Base-by-base conservation (phyloP, 176 grass and related monocot genomes). In the Pharus latifolius region DNA sequence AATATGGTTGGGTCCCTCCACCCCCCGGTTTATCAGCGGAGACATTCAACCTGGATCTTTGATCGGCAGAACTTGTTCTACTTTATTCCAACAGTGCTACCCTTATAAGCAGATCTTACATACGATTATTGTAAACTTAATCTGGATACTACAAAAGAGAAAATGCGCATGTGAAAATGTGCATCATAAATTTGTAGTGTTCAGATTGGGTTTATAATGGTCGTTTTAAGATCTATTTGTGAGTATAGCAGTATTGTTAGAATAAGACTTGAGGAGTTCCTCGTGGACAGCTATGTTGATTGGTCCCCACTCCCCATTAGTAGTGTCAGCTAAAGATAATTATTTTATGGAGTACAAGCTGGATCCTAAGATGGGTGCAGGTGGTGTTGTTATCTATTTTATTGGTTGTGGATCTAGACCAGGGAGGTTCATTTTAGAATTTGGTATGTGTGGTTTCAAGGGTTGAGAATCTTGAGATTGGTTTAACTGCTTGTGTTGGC, bases 291-390 rank as follows among this genome's bases (percentile, higher is more conserved):
- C 77, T 58, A 25, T 65, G 49, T 24, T 65, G 65, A 42, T 65
- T 76, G 41, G 64, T 13, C 49, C 55, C 56, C 77, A 81, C 41
- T 13, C 49, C 55, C 56, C 77, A 81, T 31, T 20, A 65, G 58
- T 49, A 59, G 53, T 64, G 32, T 65, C 16, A 75, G 64, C 50
- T n/a, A 63, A 55, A 80, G 16, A 75, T 56, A 69, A 75, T 42
- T 64, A 41, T 16, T 69, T 49, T 76, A 58, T 75, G 43, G 42
- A 81, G 70, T 60, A 81, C 49, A 71, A 71, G 65, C 71, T 81
- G 83, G 71, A 80, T 43, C 83, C 63, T 64, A 76, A 80, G 25
- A 69, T 58, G 83, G 52, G 77, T 76, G 77, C 83, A 71, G 34
- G 41, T 64, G 50, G 70, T 78, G 24, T 70, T 80, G 52, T 84